These are phyloP conservation scores for Phoma sp. DNA, from an alignment of 2,329 filamentous ascomycete species.

Conservation along the genomic window DNA sequence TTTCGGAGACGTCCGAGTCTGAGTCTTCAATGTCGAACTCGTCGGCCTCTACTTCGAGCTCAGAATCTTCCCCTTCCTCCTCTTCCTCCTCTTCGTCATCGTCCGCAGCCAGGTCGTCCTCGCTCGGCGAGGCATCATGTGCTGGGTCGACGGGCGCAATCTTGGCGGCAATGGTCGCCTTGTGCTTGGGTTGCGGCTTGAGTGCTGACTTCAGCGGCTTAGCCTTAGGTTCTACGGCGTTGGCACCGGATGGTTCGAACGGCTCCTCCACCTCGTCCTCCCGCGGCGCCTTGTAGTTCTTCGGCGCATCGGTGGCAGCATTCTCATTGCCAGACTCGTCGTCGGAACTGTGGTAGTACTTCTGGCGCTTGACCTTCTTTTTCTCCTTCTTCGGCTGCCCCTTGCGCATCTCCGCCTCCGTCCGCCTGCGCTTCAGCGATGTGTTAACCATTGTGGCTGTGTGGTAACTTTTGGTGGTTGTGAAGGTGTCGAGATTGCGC, in stretches of 20 bases:
- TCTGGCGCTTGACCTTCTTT: constrained; percentile 69
- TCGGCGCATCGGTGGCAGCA: constrained; percentile 40
- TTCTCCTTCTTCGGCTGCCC: constrained; percentile 59
- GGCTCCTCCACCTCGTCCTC: constrained; percentile 51
- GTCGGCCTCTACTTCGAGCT: constrained; percentile 47
- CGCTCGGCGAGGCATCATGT: constrained; percentile 36
- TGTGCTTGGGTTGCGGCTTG: constrained; percentile 32
- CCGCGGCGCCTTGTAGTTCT: constrained; percentile 58
- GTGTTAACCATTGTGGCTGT: constrained; percentile 47
- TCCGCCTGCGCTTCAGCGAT: constrained; percentile 62
- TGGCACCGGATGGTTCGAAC: constrained; percentile 33
- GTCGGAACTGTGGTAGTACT: constrained; percentile 68
- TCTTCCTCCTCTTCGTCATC: constrained; percentile 14
- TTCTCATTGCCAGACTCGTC: constrained; percentile 63
- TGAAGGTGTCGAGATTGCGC: not conserved
- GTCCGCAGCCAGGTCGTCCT: constrained; percentile 23
- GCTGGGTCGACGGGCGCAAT: constrained; percentile 37
- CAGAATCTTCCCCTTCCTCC: constrained; percentile 31
- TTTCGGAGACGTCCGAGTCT: constrained; percentile 41
- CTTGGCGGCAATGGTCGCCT: constrained; percentile 32
- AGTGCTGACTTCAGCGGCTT: constrained; percentile 21
- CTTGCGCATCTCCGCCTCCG: constrained; percentile 64
- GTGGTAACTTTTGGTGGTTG: constrained; percentile 5
- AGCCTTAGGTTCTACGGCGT: constrained; percentile 26
- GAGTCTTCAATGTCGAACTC: constrained; percentile 43